Evolutionary conservation across 805 yeast species (phyloP), one percentile per base, ranked within the genome.

Genomic region (Nadsonia fulvescens): DNA sequence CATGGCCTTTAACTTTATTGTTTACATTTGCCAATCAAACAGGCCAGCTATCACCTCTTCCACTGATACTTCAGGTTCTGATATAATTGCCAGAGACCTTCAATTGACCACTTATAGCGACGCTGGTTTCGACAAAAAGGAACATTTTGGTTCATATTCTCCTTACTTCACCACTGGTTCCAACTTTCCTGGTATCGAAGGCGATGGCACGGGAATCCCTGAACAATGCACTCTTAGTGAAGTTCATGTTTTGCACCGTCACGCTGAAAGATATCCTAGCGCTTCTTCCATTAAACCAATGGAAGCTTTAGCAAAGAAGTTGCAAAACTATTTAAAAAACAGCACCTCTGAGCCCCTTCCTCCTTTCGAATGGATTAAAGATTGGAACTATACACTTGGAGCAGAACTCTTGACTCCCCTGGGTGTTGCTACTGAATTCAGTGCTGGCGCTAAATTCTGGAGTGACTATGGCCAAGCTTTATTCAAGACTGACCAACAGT

Each of bases 251-350:
- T 49, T 74, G 27, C 68, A 70, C 37, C 62, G 93, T 41, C 91
- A 79, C 42, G 91, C 86, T 12, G 89, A 77, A 46, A 55, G 92
- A 36, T 75, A 57, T 40, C 81, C 79, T 3, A 61, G 74, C 3
- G 45, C 37, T 3, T 49, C 54, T n/a, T 51, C 57, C 3, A 50
- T 43, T 14, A 37, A 44, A 4, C 54, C 53, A 30, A 49, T 69
- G 38, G 44, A 42, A 20, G 36, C 37, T 11, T 46, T 61, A 6
- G 48, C 51, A 2, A 43, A 43, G 12, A 49, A 46, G 32, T 37
- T 52, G 18, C n/a, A n/a, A n/a, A n/a, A n/a, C n/a, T n/a, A n/a
- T n/a, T n/a, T n/a, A n/a, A 21, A 32, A 25, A 28, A 30, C 13
- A 44, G 45, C 46, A 24, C 33, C 20, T 29, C 31, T 13, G 38